Conservation (phyloP, 768 basidiomycete species). For the Favolaschia claudopus region DNA sequence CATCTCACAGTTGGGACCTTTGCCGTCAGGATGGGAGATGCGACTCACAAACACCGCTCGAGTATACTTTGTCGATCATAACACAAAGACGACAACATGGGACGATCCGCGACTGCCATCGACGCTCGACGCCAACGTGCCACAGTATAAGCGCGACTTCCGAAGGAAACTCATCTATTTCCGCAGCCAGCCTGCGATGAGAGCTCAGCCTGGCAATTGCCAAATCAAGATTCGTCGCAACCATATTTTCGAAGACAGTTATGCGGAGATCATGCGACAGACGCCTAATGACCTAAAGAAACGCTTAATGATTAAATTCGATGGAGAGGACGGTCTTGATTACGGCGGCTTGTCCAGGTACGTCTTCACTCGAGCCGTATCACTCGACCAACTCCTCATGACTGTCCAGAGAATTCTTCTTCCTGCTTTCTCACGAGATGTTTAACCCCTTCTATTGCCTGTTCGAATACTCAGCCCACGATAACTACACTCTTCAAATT, state of each 20-base stretch:
- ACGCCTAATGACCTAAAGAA: slow-evolving; percentile 99
- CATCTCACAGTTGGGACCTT: slow-evolving; percentile 94
- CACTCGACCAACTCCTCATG: slow-evolving; percentile 6
- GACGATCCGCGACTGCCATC: slow-evolving; percentile 97
- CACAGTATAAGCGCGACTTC: slow-evolving; percentile 99
- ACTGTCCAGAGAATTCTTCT: slow-evolving; percentile 92
- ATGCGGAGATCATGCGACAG: slow-evolving; percentile 99
- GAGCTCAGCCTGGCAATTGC: slow-evolving; percentile 97
- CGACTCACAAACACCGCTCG: slow-evolving; percentile 96
- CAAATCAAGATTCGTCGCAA: slow-evolving; percentile 98
- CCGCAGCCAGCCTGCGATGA: slow-evolving; percentile 97
- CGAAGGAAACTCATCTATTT: slow-evolving; percentile 99
- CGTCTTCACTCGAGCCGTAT: slow-evolving; percentile 29
- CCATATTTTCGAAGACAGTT: slow-evolving; percentile 99
- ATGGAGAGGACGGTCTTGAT: slow-evolving; percentile 98
- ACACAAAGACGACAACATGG: slow-evolving; percentile 99
- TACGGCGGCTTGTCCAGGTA: slow-evolving; percentile 97
- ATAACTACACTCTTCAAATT: slow-evolving; percentile 99
- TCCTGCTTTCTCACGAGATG: slow-evolving; percentile 99
- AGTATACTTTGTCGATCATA: slow-evolving; percentile 99
- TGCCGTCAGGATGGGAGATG: slow-evolving; percentile 99
- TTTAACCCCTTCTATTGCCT: slow-evolving; percentile 99
- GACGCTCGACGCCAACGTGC: slow-evolving; percentile 94
- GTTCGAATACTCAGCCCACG: slow-evolving; percentile 99
- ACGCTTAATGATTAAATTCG: slow-evolving; percentile 99